Evolutionary conservation across 768 basidiomycete genomes (phyloP), one percentile per base, ranked within the genome.

Genomic region (Leucogyrophana mollusca): DNA sequence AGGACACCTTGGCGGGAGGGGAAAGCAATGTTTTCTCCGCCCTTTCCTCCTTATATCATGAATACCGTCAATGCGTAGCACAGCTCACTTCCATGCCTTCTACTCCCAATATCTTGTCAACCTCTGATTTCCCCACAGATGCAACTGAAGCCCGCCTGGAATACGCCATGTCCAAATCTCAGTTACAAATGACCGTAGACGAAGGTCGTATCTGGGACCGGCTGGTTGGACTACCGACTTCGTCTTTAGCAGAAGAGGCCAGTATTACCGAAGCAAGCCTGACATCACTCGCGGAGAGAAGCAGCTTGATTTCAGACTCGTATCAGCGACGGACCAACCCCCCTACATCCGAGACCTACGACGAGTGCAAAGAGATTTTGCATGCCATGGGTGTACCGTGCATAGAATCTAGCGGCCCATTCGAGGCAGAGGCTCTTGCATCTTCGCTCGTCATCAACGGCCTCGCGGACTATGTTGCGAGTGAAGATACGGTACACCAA

Each of bases 351-450:
- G 67, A 72, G 22, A 90, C 87, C 3, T 94, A 91, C 55, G 66
- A 72, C 0, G 83, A 94, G 58, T 79, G 80, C 52, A 83, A 76
- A 58, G 77, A 79, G 42, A 78, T 94, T 18, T 56, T 95, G 7
- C 56, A 62, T 18, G 83, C 87, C 0, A 87, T 94, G 86, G 92
- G 92, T n/a, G 74, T 94, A 2, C 85, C 85, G 0, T 87, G 83
- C 55, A 61, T 94, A 23, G 79, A 88, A 14, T 69, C 85, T 8
- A 69, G 71, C 0, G 84, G 83, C 0, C 78, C 85, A 0, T 83
- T 77, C 46, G 94, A 96, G 61, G 94, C 87, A 1, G 94, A 96
- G 64, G 91, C 88, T 1, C 66, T 95, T 25, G 93, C 92, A 0
- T 79, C 88, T 4, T 77, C 86, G 7, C 72, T 95, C 32, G 91